These are phyloP conservation scores for Microcera coccophila DNA, from an alignment of 2,329 filamentous ascomycete genomes.

Conservation along the genomic window DNA sequence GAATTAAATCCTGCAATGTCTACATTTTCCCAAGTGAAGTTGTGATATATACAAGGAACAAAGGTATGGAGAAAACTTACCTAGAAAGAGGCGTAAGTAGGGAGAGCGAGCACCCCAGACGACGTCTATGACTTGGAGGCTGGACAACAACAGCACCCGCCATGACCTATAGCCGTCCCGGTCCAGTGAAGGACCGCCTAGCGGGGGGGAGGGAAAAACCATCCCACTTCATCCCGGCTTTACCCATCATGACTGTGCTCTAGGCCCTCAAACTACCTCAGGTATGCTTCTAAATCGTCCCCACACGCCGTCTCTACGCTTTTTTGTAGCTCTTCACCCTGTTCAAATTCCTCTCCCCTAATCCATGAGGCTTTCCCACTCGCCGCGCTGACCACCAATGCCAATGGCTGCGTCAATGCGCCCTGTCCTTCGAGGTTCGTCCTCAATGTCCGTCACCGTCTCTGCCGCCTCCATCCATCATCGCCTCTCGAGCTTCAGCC, in stretches of 20 bases:
- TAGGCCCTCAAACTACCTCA: slow-evolving; percentile 5
- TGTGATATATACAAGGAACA: no score
- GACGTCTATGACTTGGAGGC: no score
- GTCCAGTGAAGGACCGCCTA: not conserved
- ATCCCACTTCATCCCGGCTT: slow-evolving; percentile 15
- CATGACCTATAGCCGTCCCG: no score
- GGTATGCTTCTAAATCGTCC: slow-evolving; percentile 4
- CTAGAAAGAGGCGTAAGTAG: no score
- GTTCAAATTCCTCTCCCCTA: no score
- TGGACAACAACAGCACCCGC: no score
- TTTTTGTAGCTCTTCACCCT: slow-evolving; percentile 1
- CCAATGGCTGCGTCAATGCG: slow-evolving; percentile 35
- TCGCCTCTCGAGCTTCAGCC: slow-evolving; percentile 27
- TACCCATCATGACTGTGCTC: slow-evolving; percentile 15
- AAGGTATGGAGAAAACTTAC: no score
- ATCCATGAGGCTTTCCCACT: slow-evolving; percentile 22
- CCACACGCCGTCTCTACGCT: not conserved
- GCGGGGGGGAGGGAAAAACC: no score
- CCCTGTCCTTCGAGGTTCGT: slow-evolving; percentile 23
- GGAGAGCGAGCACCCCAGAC: no score
- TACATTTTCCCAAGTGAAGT: no score
- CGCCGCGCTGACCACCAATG: slow-evolving; percentile 31
- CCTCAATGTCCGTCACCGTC: slow-evolving; percentile 19
- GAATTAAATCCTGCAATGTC: no score
- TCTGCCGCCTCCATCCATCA: slow-evolving; percentile 22